Evolutionary conservation across 2,329 filamentous ascomycete species (phyloP).

Genomic region (Leptographium wingfieldii): DNA sequence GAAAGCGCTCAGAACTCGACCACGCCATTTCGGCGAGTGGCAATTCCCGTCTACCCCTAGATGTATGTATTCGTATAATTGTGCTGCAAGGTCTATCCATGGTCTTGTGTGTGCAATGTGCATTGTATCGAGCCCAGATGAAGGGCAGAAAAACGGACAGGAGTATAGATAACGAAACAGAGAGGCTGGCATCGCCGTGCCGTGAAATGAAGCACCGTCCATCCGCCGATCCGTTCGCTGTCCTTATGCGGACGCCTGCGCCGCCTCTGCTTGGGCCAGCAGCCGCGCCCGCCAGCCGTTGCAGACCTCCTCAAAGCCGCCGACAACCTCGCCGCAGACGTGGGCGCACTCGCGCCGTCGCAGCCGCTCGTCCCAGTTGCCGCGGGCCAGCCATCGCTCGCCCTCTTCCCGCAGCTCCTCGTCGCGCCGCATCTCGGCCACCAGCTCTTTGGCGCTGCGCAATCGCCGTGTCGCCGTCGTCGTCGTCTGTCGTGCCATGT

Average conservation of each 20-base stretch:
- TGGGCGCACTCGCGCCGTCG: conserved; percentile 66
- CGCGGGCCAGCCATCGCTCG: conserved; percentile 65
- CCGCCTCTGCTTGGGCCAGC: conserved; percentile 47
- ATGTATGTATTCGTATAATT: no score
- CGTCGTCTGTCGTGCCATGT: conserved; percentile 86
- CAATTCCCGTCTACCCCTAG: no score
- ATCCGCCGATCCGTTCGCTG: no score
- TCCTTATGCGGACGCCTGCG: conserved; percentile 21
- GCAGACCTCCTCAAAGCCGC: conserved; percentile 85
- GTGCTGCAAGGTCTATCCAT: no score
- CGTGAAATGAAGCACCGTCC: no score
- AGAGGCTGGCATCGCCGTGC: no score
- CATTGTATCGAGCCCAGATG: no score
- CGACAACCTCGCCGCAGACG: conserved; percentile 78
- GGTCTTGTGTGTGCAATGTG: no score
- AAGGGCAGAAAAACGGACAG: no score
- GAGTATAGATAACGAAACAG: no score
- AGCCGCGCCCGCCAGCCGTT: conserved; percentile 70
- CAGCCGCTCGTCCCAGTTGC: conserved; percentile 71
- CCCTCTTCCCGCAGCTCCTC: conserved; percentile 74
- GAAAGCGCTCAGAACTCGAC: no score
- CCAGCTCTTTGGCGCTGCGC: conserved; percentile 69
- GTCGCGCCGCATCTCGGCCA: conserved; percentile 74
- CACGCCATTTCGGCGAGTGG: no score
- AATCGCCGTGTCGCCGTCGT: conserved; percentile 69